Conservation (phyloP, 805 yeast genomes). For the Candida yuanshanica region DNA sequence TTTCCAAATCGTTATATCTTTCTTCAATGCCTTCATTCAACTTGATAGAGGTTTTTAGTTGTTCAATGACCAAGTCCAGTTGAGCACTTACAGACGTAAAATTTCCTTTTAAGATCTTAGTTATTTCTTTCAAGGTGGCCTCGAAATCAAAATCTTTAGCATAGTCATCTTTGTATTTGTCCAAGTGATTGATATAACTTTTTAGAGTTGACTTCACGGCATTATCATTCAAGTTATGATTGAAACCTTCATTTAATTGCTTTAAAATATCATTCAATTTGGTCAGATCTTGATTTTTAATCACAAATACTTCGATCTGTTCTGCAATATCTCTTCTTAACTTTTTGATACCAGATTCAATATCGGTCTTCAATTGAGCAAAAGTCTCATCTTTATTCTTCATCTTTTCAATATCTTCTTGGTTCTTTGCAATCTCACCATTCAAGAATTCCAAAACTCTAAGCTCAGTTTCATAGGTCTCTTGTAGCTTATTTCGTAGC, state of each 20-base stretch:
- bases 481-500: slow-evolving; percentile 24
- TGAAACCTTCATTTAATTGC: slow-evolving; percentile 52
- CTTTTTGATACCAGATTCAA: slow-evolving; percentile 4
- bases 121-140: background rate
- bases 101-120: background rate
- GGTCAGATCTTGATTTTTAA: slow-evolving; percentile 20
- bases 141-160: background rate
- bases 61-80: slow-evolving; percentile 1
- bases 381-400: background rate
- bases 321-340: slow-evolving; percentile 12
- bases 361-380: slow-evolving; percentile 4
- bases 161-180: slow-evolving; percentile 6
- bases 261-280: slow-evolving; percentile 34
- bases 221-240: slow-evolving; percentile 79
- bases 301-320: slow-evolving; percentile 17
- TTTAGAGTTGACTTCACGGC: slow-evolving; percentile 75
- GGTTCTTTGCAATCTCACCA: slow-evolving; percentile 6
- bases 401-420: slow-evolving; percentile 1
- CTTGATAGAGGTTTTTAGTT: slow-evolving; percentile 6
- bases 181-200: slow-evolving; percentile 25
- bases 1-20: slow-evolving; percentile 33
- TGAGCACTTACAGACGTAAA: background rate
- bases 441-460: slow-evolving; percentile 5
- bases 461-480: slow-evolving; percentile 16
- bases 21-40: slow-evolving; percentile 12